Percentiles rank a stretch among this genome's conserved stretches.
These are phyloP conservation scores for Triticum urartu DNA, from an alignment of 176 grass and related monocot species.

Conservation along the genomic window DNA sequence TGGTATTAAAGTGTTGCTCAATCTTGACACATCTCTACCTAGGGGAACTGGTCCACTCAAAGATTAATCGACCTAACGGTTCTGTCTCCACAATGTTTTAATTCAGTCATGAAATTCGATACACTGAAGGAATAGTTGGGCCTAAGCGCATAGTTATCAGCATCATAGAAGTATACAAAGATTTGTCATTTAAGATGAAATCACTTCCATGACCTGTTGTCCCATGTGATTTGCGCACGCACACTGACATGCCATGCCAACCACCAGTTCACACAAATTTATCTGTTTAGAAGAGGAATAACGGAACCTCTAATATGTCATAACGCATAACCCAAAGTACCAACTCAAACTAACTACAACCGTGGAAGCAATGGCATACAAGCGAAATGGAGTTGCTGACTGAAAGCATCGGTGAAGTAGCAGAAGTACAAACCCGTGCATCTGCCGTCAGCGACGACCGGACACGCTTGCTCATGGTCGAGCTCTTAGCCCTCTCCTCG, in stretches of 20 bases:
- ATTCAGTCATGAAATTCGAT: neutral
- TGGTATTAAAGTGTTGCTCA: neutral
- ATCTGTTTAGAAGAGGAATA: neutral
- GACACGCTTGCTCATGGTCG: conserved; percentile 59
- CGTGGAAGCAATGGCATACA: neutral
- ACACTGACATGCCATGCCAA: neutral
- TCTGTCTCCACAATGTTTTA: neutral
- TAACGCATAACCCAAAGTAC: no score
- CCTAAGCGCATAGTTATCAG: neutral
- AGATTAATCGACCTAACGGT: neutral
- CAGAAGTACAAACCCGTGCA: conserved; percentile 59
- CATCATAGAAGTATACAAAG: neutral
- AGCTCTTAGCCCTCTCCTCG: conserved; percentile 64
- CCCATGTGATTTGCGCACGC: neutral
- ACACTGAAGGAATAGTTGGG: neutral
- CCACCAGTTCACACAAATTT: neutral
- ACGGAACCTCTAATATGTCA: neutral
- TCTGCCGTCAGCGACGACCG: conserved; percentile 69
- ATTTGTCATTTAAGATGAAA: neutral
- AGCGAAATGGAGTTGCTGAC: neutral
- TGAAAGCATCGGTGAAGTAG: neutral
- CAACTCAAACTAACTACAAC: conserved; percentile 5
- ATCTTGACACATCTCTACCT: neutral
- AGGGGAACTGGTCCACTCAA: neutral
- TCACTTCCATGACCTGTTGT: neutral